Base-by-base conservation (phyloP, 805 yeast species). In the Danielia oregonensis region DNA sequence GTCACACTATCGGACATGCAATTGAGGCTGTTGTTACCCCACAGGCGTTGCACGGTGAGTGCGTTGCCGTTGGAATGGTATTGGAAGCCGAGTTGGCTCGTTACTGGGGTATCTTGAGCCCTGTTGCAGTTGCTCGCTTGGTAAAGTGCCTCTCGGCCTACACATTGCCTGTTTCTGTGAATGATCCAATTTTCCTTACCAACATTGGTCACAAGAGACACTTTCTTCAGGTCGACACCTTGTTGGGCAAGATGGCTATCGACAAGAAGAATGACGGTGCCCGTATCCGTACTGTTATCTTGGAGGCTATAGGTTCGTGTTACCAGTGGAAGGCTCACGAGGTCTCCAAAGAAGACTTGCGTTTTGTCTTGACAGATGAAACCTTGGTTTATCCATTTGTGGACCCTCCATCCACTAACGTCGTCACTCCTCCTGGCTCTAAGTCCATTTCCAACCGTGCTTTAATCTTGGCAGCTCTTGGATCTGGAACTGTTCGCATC, bases 1-100 rank as follows among this genome's bases (percentile, higher is more conserved):
- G 98, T 23, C 98, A 93, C 60, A 78, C 96, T 18, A 89, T 93
- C 51, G 98, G 98, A 29, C 98, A 93, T 59, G 98, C 98, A 14
- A 88, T 84, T 46, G 98, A 93, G 67, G 97, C 98, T n/a, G 79
- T 93, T 23, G 70, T 93, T 43, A 89, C 97, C 4, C 98, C 98
- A 6, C 87, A 89, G 59, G 93, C 95, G 16, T 72, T 93, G 29
- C 98, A 93, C 54, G 98, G 98, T 40, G 98, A 93, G 63, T 93
- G 98, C 73, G 98, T 93, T n/a, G 74, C 97, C n/a, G 75, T 93
- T 41, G 98, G 98, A 44, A 84, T 88, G 75, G 81, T 93, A 22
- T 75, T 80, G 52, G 98, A 93, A 61, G 97, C 97, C 4, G 98
- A 93, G 61, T 72, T 93, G 44, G 74, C 96, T n/a, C 78, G 98